Conservation (phyloP, 2,329 filamentous ascomycete species). For the Colletotrichum costaricense region DNA sequence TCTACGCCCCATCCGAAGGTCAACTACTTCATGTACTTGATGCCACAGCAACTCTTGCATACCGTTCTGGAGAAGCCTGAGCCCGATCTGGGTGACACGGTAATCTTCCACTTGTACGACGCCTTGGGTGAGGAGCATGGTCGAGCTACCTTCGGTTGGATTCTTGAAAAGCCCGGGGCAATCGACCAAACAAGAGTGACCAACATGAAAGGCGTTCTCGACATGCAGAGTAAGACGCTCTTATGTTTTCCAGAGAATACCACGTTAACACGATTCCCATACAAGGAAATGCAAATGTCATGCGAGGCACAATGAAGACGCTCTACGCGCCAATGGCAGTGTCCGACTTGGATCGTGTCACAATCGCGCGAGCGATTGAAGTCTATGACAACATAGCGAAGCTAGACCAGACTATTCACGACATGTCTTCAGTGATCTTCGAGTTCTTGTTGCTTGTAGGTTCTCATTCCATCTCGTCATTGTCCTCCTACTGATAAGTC, state of each 20-base stretch:
- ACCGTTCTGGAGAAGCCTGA: constrained; percentile 10
- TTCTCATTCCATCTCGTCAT: neutral
- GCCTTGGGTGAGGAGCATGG: constrained; percentile 19
- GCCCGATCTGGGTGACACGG: neutral
- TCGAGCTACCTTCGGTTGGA: constrained; percentile 1
- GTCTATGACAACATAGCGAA: constrained; percentile 8
- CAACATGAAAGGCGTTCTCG: constrained; percentile 23
- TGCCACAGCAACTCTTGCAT: constrained; percentile 8
- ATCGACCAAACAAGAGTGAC: constrained; percentile 21
- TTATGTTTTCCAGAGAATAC: neutral
- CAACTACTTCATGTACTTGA: constrained; percentile 24
- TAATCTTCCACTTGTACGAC: constrained; percentile 22
- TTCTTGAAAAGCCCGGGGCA: constrained; percentile 12
- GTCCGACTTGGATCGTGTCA: constrained; percentile 2
- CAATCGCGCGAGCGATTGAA: neutral
- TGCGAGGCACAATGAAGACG: constrained; percentile 26
- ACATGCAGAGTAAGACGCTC: constrained; percentile 6
- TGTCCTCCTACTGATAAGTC: neutral
- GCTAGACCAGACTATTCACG: constrained; percentile 7
- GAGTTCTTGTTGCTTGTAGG: constrained; percentile 19
- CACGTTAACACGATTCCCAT: neutral
- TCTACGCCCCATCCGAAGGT: constrained; percentile 18
- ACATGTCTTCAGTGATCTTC: constrained; percentile 8
- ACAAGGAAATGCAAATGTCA: neutral
- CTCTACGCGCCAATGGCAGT: constrained; percentile 27